A percentile compares a stretch with the other conserved stretches of the same genome.
phyloP scores from a whole-genome alignment of 164 flowering plant species.

The Nymphaea colorata region DNA sequence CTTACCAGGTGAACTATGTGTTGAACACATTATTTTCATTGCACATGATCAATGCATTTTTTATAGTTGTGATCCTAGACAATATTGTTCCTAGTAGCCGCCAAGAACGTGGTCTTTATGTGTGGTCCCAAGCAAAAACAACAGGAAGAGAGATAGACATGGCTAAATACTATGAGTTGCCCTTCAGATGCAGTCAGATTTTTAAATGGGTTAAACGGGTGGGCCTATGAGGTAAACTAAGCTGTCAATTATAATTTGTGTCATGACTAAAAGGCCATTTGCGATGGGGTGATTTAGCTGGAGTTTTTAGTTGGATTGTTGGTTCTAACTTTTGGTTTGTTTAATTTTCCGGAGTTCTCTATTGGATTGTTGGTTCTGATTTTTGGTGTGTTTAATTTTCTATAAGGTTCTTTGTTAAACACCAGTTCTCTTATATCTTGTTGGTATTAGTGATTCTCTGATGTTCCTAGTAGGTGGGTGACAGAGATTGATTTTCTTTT shows the following conservation, averaged over 20 bases:
- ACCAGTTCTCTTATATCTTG: neutral
- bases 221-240: too few relatives aligned
- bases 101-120: conserved; percentile 92
- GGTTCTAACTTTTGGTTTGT: too few relatives aligned
- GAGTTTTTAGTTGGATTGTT: too few relatives aligned
- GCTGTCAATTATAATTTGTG: too few relatives aligned
- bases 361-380: too few relatives aligned
- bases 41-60: conserved; percentile 92
- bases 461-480: neutral
- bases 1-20: conserved; percentile 63
- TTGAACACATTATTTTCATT: conserved; percentile 75
- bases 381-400: neutral
- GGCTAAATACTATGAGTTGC: too few relatives aligned
- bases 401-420: neutral
- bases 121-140: neutral
- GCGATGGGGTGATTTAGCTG: too few relatives aligned
- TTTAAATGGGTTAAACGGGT: too few relatives aligned
- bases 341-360: too few relatives aligned
- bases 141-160: too few relatives aligned
- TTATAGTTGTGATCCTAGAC: conserved; percentile 75
- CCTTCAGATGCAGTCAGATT: conserved; percentile 2
- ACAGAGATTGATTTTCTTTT: neutral
- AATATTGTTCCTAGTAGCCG: conserved; percentile 91
- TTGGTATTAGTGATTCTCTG: neutral
- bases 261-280: too few relatives aligned